A percentile compares a stretch with the other conserved stretches of the same genome.
phyloP scores from a whole-genome alignment of 352 stramenopile species.

The Phytophthora macrochlamydospora region DNA sequence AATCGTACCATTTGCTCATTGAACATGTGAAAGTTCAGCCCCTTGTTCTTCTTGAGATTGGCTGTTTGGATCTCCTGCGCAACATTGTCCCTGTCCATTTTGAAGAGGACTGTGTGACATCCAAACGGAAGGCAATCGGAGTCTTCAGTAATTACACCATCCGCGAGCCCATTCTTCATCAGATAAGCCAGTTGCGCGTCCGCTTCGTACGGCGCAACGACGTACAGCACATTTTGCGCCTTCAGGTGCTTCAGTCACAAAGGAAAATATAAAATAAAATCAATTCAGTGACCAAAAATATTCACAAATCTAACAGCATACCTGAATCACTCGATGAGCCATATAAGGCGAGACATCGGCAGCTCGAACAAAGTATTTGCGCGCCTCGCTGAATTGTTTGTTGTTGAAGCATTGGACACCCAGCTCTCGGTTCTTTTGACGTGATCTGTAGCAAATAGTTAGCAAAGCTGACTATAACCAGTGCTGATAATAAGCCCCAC shows the following conservation, averaged over 20 bases:
- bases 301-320: conserved; percentile 14
- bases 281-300: neutral
- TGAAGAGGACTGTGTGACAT: conserved; percentile 94
- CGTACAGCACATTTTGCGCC: conserved; percentile 75
- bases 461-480: neutral
- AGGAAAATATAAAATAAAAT: conserved; percentile 4
- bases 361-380: conserved; percentile 74
- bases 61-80: conserved; percentile 84
- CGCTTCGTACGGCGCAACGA: conserved; percentile 98
- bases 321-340: conserved; percentile 80
- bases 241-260: conserved; percentile 49
- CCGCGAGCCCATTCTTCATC: conserved; percentile 72
- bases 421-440: conserved; percentile 72
- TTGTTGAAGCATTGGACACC: conserved; percentile 64
- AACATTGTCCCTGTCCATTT: conserved; percentile 91
- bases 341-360: conserved; percentile 83
- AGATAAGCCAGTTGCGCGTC: conserved; percentile 97
- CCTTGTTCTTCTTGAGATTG: conserved; percentile 80
- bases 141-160: conserved; percentile 97
- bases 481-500: conserved; percentile 7
- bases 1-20: conserved; percentile 80
- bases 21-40: conserved; percentile 79
- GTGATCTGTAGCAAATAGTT: conserved; percentile 30
- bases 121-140: conserved; percentile 95
- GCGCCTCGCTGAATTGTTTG: conserved; percentile 60